Conservation (phyloP, 768 basidiomycete species). For the Hydnomerulius pinastri region DNA sequence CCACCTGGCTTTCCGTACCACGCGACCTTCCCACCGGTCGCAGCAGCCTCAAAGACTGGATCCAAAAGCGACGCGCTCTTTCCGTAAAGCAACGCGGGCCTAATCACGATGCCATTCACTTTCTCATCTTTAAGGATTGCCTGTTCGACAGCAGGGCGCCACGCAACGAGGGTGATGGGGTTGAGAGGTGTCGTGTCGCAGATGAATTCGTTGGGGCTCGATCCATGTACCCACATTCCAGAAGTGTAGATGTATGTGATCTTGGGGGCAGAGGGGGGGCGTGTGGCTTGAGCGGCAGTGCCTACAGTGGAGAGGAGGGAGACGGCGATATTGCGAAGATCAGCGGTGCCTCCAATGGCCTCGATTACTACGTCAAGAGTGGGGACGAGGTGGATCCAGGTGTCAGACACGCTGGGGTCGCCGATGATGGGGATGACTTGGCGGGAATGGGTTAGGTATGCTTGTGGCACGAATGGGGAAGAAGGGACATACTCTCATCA, state of each 20-base stretch:
- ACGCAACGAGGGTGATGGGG: slow-evolving; percentile 6
- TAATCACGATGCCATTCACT: slow-evolving; percentile 34
- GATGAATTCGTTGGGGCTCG: slow-evolving; percentile 7
- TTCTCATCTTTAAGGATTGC: slow-evolving; percentile 5
- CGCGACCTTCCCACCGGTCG: slow-evolving; percentile 14
- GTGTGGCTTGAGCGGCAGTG: slow-evolving; percentile 8
- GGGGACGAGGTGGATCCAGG: slow-evolving; percentile 2
- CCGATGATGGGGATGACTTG: slow-evolving; percentile 23
- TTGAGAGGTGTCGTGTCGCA: slow-evolving; percentile 11
- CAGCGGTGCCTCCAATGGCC: slow-evolving; percentile 5
- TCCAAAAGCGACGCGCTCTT: slow-evolving; percentile 20
- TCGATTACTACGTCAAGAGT: slow-evolving; percentile 13
- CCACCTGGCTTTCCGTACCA: slow-evolving; percentile 22
- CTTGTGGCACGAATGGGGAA: background rate
- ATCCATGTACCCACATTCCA: slow-evolving; percentile 29
- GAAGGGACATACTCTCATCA: slow-evolving; percentile 19
- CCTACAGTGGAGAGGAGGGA: slow-evolving; percentile 12
- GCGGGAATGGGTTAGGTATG: background rate
- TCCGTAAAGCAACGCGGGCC: slow-evolving; percentile 29
- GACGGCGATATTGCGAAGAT: slow-evolving; percentile 16
- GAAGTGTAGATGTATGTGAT: slow-evolving; percentile 32
- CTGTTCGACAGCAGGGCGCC: slow-evolving; percentile 14
- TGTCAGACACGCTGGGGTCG: background rate
- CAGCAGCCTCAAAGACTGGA: slow-evolving; percentile 20
- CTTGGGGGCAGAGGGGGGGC: slow-evolving; percentile 20